phyloP scores from a whole-genome alignment of 2,329 filamentous ascomycete genomes.

The Penicillium sp. region DNA sequence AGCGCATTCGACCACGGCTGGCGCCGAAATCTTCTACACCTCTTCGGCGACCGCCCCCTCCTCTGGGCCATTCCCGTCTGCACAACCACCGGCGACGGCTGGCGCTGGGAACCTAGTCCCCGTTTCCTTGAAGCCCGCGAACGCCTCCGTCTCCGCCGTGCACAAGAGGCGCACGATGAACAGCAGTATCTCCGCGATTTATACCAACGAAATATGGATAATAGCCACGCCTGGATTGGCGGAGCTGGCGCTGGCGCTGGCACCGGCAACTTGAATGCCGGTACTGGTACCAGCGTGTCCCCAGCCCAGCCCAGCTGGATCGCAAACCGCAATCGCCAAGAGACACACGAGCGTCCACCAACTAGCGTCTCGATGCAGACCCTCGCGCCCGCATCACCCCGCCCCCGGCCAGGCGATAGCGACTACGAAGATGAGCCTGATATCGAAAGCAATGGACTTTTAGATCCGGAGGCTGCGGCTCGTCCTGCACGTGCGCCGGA shows the following conservation, averaged over 20 bases:
- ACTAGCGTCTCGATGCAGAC: conserved; percentile 47
- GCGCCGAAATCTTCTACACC: conserved; percentile 73
- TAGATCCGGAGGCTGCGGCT: conserved; percentile 19
- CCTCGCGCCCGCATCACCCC: conserved; percentile 40
- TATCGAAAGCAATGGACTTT: conserved; percentile 21
- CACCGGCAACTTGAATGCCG: not conserved
- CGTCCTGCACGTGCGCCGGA: conserved; percentile 9
- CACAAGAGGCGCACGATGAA: conserved; percentile 31
- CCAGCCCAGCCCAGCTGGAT: conserved; percentile 21
- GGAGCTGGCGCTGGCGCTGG: conserved; percentile 2
- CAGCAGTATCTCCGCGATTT: conserved; percentile 37
- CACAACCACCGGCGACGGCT: conserved; percentile 89
- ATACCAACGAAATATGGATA: conserved; percentile 36
- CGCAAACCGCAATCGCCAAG: conserved; percentile 17
- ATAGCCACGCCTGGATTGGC: conserved; percentile 29
- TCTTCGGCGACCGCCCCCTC: conserved; percentile 72
- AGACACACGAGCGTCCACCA: conserved; percentile 33
- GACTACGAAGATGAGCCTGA: conserved; percentile 32
- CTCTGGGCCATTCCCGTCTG: conserved; percentile 80
- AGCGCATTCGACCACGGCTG: conserved; percentile 92
- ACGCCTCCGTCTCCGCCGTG: conserved; percentile 29
- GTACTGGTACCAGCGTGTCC: not conserved
- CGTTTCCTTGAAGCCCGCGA: conserved; percentile 69
- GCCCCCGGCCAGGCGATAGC: conserved; percentile 35
- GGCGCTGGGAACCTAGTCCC: conserved; percentile 85